A percentile compares a stretch with the other conserved stretches of the same genome.
phyloP scores from a whole-genome alignment of 495 filamentous ascomycete species.

The Bacidia rubella region DNA sequence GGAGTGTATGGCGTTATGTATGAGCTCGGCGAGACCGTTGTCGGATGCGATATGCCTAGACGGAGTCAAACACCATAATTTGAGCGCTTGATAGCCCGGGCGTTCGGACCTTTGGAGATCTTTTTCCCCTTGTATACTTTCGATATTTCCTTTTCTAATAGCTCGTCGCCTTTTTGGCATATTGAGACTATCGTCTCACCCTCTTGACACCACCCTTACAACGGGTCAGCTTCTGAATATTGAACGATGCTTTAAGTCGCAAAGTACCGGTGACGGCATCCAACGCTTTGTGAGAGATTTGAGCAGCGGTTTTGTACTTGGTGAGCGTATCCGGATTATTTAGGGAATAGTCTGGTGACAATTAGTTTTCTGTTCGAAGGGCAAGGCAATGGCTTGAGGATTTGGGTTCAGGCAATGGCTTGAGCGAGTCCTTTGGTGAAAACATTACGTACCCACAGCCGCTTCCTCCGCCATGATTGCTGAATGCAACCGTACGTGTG shows the following conservation, averaged over 20 bases:
- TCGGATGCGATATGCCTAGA: slow-evolving; percentile 78
- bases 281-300: slow-evolving; percentile 89
- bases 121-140: slow-evolving; percentile 99
- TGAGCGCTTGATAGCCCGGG: neutral
- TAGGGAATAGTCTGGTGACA: slow-evolving; percentile 85
- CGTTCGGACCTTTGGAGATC: slow-evolving; percentile 60
- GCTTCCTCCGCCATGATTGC: slow-evolving; percentile 10
- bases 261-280: slow-evolving; percentile 56
- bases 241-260: neutral
- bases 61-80: neutral
- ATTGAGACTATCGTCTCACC: slow-evolving; percentile 83
- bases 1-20: slow-evolving; percentile 97
- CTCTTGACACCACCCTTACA: slow-evolving; percentile 58
- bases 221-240: neutral
- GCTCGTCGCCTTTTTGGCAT: slow-evolving; percentile 89
- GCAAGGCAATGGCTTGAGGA: slow-evolving; percentile 9
- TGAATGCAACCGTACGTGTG: too few species aligned
- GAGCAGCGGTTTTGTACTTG: slow-evolving; percentile 94
- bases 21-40: slow-evolving; percentile 85
- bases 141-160: slow-evolving; percentile 79
- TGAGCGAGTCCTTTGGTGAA: neutral
- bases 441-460: slow-evolving; percentile 9
- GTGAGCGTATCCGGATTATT: slow-evolving; percentile 95
- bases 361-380: too few species aligned
- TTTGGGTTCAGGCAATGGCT: neutral